phyloP scores from a whole-genome alignment of 345 rosid species.

The Reutealis trisperma region DNA sequence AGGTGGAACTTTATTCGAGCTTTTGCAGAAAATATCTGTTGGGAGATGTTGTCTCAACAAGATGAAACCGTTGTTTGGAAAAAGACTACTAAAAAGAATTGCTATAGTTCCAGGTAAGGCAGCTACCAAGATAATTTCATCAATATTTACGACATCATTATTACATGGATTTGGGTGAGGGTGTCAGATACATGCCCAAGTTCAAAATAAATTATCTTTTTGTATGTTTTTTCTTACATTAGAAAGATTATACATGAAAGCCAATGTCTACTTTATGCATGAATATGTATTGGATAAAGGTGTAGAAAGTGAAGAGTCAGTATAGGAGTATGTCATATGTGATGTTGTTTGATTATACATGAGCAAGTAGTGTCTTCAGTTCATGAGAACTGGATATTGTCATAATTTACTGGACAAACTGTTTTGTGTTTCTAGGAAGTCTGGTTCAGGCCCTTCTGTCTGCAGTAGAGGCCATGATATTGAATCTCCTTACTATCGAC shows the following conservation, averaged over 20 bases:
- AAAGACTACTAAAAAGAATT: slow-evolving; percentile 71
- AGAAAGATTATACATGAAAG: not conserved
- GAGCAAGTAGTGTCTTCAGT: not conserved
- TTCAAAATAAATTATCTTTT: not conserved
- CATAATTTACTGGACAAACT: slow-evolving; percentile 25
- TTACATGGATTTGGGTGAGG: not conserved
- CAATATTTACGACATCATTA: not conserved
- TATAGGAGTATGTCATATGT: not conserved
- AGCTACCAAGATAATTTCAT: slow-evolving; percentile 7
- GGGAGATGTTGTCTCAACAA: slow-evolving; percentile 88
- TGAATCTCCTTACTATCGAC: slow-evolving; percentile 87
- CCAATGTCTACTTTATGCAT: not conserved
- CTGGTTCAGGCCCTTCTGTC: slow-evolving; percentile 71
- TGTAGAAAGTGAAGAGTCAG: not conserved
- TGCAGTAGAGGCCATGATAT: slow-evolving; percentile 79
- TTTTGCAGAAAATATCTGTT: slow-evolving; percentile 79
- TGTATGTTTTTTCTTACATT: not conserved
- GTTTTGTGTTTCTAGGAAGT: slow-evolving; percentile 52
- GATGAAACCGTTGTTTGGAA: slow-evolving; percentile 97
- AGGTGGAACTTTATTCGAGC: slow-evolving; percentile 73
- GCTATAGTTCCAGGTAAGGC: slow-evolving; percentile 75
- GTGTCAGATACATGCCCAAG: not conserved
- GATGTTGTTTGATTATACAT: too few species aligned
- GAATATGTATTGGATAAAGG: not conserved
- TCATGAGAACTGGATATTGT: slow-evolving; percentile 17